A percentile compares a stretch with the other conserved stretches of the same genome.
phyloP scores from a whole-genome alignment of 306 rosid genomes.

The Ziziphus jujuba region DNA sequence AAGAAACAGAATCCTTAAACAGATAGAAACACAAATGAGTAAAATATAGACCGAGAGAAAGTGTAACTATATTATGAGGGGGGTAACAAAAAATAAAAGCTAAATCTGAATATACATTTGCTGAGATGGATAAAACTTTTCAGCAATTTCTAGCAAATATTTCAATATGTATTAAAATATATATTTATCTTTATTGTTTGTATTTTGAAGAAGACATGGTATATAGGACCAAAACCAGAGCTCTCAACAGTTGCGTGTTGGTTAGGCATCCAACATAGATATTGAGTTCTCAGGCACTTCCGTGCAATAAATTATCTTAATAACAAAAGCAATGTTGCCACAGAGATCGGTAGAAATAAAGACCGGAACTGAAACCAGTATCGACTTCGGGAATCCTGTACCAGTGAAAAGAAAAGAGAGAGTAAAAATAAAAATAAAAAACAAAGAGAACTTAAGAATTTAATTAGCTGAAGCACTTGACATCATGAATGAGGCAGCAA shows the following conservation, averaged over 20 bases:
- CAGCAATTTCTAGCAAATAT: slow-evolving; percentile 13
- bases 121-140: slow-evolving; percentile 11
- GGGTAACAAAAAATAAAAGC: no score
- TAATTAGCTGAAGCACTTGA: slow-evolving; percentile 1
- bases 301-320: slow-evolving; percentile 35
- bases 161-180: neutral
- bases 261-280: slow-evolving; percentile 14
- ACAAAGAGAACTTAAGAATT: no score
- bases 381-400: slow-evolving; percentile 52
- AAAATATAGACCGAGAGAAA: no score
- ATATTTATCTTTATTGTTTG: no score
- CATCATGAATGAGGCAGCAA: no score
- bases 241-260: slow-evolving; percentile 12
- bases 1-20: no score
- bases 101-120: neutral
- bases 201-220: slow-evolving; percentile 2
- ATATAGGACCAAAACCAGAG: slow-evolving; percentile 17
- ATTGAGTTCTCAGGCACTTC: slow-evolving; percentile 1
- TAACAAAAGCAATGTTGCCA: slow-evolving; percentile 46
- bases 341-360: slow-evolving; percentile 41
- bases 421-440: neutral
- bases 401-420: slow-evolving; percentile 18
- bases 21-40: no score
- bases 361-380: slow-evolving; percentile 43
- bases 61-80: no score